Evolutionary conservation across 495 filamentous ascomycete genomes (phyloP), one percentile per base, ranked within the genome.

Genomic region (Coniosporium apollinis): DNA sequence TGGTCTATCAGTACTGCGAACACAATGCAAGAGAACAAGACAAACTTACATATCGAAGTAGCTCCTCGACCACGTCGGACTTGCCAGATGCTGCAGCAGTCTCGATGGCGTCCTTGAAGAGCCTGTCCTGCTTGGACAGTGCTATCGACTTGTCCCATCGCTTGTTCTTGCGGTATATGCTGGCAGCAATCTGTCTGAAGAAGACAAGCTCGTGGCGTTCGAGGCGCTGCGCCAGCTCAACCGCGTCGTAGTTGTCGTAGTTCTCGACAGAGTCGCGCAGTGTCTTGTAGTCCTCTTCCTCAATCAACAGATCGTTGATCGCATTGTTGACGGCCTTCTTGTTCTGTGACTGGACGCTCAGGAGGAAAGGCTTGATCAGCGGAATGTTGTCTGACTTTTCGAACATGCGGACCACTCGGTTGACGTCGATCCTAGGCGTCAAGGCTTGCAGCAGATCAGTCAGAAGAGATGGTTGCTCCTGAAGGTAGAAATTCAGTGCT

Each of bases 61-160:
- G 67, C 44, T 96, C 91, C 56, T 96, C 91, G 28, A 94, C 91
- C 28, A 96, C 79, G 28, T 93, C 84, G 6, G 68, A 41, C 66
- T 94, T 93, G 49, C 69, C 70, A 39, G 86, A 94, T 29, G 94
- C 86, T n/a, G 91, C 91, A 9, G 91, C 72, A 18, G 91, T 99
- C 67, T 99, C 91, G 45, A 99, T 96, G 19, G 91, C 91, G 67
- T 99, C 91, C 69, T 94, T 94, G 75, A 86, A 99, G 22, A 99
- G 66, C 72, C 92, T 96, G 64, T 99, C 91, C 55, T 96, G 91
- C 70, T 99, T 99, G 8, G 84, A 94, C 30, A 99, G 65, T 33
- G 81, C 74, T 57, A 99, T 96, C n/a, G 89, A 94, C 66, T 96
- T 94, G 57, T 92, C 84, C 91, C 91, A 99, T 40, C 91, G 74